phyloP scores from a whole-genome alignment of 23 red algal species.

The Cyanidium caldarium region DNA sequence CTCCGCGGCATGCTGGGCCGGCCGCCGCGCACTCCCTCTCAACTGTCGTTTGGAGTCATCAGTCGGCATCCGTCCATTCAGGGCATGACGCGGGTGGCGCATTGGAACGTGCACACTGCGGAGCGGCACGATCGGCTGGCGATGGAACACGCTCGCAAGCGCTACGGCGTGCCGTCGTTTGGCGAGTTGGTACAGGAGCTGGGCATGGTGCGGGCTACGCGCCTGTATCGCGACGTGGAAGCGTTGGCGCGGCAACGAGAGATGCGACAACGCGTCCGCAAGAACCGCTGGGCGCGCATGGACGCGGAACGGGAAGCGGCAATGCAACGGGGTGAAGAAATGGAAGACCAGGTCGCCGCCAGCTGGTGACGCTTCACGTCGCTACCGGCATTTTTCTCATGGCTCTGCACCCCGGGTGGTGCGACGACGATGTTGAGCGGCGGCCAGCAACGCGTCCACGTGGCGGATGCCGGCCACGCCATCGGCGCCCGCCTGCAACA shows the following conservation, averaged over 20 bases:
- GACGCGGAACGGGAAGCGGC: not conserved
- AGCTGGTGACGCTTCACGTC: too few species aligned
- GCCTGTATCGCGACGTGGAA: not conserved
- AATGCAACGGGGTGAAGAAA: too few species aligned
- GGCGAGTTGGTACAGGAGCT: not conserved
- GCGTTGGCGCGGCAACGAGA: not conserved
- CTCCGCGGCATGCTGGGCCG: not conserved
- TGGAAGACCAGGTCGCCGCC: too few species aligned
- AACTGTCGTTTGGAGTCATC: not conserved
- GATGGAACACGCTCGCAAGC: not conserved
- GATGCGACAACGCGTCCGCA: not conserved
- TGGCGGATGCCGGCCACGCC: slow-evolving; percentile 46
- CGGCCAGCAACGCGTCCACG: not conserved
- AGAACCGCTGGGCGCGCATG: not conserved
- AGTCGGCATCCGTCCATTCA: not conserved
- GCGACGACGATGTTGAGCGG: too few species aligned
- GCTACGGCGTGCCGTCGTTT: not conserved
- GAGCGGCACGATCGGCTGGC: too few species aligned
- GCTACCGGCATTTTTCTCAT: too few species aligned
- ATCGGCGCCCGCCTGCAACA: slow-evolving; percentile 26
- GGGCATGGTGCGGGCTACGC: not conserved
- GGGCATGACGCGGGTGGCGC: not conserved
- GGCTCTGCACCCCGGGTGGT: too few species aligned
- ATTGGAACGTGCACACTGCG: not conserved
- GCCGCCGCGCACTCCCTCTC: not conserved